Conservation (phyloP, 345 rosid species). For the Mallotus nudiflorus region DNA sequence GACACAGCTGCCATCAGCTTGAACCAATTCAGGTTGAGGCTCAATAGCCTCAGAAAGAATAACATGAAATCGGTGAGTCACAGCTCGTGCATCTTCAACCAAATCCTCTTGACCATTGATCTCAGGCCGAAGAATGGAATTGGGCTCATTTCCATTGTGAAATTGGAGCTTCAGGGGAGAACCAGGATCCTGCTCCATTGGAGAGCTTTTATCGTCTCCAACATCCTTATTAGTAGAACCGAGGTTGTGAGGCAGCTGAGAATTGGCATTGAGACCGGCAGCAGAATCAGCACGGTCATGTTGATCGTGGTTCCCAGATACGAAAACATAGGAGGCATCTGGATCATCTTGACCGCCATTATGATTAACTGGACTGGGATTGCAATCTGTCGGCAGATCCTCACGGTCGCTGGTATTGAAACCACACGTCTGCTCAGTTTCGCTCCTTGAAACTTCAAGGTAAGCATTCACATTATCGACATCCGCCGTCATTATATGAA, state of each 20-base stretch:
- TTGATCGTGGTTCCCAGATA: too few species aligned
- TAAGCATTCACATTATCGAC: not conserved
- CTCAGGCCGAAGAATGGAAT: too few species aligned
- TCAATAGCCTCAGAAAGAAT: not conserved
- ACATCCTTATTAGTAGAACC: not conserved
- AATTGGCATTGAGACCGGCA: slow-evolving; percentile 2
- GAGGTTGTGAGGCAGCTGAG: not conserved
- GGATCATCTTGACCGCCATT: slow-evolving; percentile 12
- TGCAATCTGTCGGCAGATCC: slow-evolving; percentile 1
- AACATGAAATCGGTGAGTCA: not conserved
- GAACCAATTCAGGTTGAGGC: not conserved
- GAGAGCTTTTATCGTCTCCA: too few species aligned
- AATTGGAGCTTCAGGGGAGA: not conserved
- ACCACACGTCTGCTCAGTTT: not conserved
- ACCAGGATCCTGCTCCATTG: too few species aligned
- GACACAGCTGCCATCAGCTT: not conserved
- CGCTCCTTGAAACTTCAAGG: not conserved
- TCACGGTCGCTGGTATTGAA: not conserved
- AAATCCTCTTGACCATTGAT: not conserved
- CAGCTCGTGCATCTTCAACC: not conserved
- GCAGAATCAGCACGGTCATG: not conserved
- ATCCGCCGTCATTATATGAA: slow-evolving; percentile 12
- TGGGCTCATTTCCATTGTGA: not conserved
- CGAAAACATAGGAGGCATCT: slow-evolving; percentile 18
- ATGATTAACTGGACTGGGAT: too few species aligned